A percentile compares a stretch with the other conserved stretches of the same genome.
These are phyloP conservation scores for Curvularia lunata DNA, from an alignment of 2,329 filamentous ascomycete genomes.

Conservation along the genomic window DNA sequence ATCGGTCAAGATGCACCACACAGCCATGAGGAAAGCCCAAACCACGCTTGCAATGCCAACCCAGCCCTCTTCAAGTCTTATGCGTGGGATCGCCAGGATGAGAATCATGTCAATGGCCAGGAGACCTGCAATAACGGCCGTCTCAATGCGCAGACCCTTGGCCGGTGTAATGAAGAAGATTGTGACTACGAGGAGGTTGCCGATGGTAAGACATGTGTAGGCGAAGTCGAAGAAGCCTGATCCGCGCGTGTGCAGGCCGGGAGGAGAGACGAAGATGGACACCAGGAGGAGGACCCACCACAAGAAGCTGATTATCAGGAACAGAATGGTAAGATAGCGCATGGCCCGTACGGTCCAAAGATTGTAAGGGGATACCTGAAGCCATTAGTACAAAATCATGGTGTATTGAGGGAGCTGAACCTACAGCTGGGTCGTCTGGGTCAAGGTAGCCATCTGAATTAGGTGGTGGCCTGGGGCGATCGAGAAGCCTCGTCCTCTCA, in stretches of 20 bases:
- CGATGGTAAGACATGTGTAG: conserved; percentile 78
- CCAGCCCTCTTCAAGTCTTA: conserved; percentile 86
- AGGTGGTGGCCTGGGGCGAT: conserved; percentile 60
- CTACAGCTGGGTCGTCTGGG: conserved; percentile 80
- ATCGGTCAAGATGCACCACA: conserved; percentile 81
- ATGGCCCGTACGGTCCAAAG: conserved; percentile 86
- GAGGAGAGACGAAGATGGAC: conserved; percentile 87
- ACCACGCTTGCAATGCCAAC: conserved; percentile 84
- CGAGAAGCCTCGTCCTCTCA: conserved; percentile 72
- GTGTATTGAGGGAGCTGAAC: conserved; percentile 29
- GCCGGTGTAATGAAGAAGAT: conserved; percentile 90
- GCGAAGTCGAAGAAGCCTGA: conserved; percentile 92
- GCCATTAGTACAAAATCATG: conserved; percentile 24
- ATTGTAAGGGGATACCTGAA: conserved; percentile 83
- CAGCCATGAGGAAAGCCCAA: conserved; percentile 79
- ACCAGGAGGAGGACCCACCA: conserved; percentile 95
- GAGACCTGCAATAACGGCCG: conserved; percentile 69
- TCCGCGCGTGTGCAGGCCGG: conserved; percentile 82
- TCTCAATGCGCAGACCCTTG: conserved; percentile 75
- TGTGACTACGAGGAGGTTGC: conserved; percentile 76
- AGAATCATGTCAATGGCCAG: conserved; percentile 79
- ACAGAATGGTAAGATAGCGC: conserved; percentile 77
- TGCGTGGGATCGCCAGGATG: conserved; percentile 74
- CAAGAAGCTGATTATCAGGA: conserved; percentile 76
- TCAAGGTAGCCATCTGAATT: conserved; percentile 72